Evolutionary conservation across 768 basidiomycete genomes (phyloP).

Genomic region (Trametes meyenii): DNA sequence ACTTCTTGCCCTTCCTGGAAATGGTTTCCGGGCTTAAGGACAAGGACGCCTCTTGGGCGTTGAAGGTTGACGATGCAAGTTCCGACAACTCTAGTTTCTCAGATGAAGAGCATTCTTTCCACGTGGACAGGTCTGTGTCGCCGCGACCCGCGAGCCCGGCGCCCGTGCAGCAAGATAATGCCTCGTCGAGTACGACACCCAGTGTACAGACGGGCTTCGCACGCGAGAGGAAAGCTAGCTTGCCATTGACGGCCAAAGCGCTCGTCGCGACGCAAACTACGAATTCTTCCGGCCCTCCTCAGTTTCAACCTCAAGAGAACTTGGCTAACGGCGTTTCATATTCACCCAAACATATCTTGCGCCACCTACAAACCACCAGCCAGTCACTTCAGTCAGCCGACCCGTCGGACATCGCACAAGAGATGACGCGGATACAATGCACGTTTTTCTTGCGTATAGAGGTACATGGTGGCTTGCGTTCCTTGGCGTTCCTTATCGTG

Average conservation of each 20-base stretch:
- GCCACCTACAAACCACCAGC: conserved; percentile 61
- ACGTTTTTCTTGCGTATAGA: conserved; percentile 74
- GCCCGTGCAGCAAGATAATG: conserved; percentile 11
- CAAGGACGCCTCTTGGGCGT: conserved; percentile 73
- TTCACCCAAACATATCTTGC: conserved; percentile 59
- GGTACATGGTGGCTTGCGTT: conserved; percentile 45
- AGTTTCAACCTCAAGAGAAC: conserved; percentile 28
- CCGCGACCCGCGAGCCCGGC: conserved; percentile 23
- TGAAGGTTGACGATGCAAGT: conserved; percentile 66
- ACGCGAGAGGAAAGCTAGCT: conserved; percentile 70
- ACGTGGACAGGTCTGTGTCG: conserved; percentile 22
- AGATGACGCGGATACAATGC: conserved; percentile 79
- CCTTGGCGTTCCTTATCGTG: background rate
- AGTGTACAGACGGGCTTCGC: conserved; percentile 20
- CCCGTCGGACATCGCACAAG: conserved; percentile 74
- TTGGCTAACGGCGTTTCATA: conserved; percentile 39
- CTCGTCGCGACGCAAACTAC: conserved; percentile 35
- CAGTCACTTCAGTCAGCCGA: conserved; percentile 59
- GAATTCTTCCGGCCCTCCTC: background rate
- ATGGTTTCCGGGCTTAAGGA: conserved; percentile 64
- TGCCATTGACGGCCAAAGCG: conserved; percentile 55
- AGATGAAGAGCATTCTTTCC: conserved; percentile 52
- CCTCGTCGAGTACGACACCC: background rate
- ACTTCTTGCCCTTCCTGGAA: conserved; percentile 81
- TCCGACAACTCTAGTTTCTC: conserved; percentile 60